phyloP scores from a whole-genome alignment of 345 rosid species.

The Crucihimalaya himalaica region DNA sequence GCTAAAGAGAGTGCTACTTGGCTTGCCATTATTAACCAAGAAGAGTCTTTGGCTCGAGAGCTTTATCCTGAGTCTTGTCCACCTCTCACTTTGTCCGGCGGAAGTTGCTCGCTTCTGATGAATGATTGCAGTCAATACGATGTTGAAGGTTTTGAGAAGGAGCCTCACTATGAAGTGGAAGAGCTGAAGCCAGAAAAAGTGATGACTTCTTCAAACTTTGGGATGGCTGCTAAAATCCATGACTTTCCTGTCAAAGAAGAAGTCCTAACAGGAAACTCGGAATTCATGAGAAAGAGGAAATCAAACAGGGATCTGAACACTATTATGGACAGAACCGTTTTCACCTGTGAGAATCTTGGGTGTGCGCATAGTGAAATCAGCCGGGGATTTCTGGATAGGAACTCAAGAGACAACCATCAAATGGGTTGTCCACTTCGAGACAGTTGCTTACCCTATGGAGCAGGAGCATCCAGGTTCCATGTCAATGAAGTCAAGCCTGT shows the following conservation, averaged over 20 bases:
- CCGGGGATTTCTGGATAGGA: slow-evolving; percentile 70
- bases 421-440: slow-evolving; percentile 59
- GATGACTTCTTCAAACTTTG: slow-evolving; percentile 43
- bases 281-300: slow-evolving; percentile 74
- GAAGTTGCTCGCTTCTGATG: slow-evolving; percentile 51
- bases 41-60: slow-evolving; percentile 74
- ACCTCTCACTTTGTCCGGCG: slow-evolving; percentile 53
- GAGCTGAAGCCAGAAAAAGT: slow-evolving; percentile 64
- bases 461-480: slow-evolving; percentile 60
- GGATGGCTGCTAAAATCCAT: slow-evolving; percentile 46
- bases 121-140: slow-evolving; percentile 81
- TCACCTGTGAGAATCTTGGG: slow-evolving; percentile 67
- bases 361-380: slow-evolving; percentile 72
- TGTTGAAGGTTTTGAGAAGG: slow-evolving; percentile 70
- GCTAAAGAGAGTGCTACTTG: slow-evolving; percentile 99
- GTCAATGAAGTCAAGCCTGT: slow-evolving; percentile 82
- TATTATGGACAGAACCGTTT: slow-evolving; percentile 67
- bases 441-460: slow-evolving; percentile 48
- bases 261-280: slow-evolving; percentile 47
- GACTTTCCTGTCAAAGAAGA: slow-evolving; percentile 69
- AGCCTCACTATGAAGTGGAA: slow-evolving; percentile 55
- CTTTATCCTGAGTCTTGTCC: slow-evolving; percentile 47
- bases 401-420: slow-evolving; percentile 85
- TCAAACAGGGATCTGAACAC: slow-evolving; percentile 53
- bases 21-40: slow-evolving; percentile 83